Evolutionary conservation across 768 basidiomycete genomes (phyloP), one percentile per base, ranked within the genome.

Genomic region (Suillus subaureus): DNA sequence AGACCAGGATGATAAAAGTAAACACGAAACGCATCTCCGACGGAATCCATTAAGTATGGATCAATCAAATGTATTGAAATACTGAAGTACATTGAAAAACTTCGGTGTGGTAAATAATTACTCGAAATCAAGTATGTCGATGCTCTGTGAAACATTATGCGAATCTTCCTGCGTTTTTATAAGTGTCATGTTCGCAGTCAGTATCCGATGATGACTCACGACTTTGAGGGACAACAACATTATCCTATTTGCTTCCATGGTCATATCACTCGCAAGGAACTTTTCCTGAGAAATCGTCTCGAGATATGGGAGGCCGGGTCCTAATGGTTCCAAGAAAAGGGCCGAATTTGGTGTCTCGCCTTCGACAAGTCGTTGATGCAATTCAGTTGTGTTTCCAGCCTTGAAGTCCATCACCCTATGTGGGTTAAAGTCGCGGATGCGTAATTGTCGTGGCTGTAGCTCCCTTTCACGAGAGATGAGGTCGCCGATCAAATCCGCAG

Each of bases 371-470:
- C 26, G 37, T 28, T 58, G 39, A 12, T 58, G 9, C 16, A 16
- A 9, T 18, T 11, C 26, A 58, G 16, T 11, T 12, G 6, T 7
- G 1, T 58, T 28, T 1, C 57, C 26, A 58, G 26, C 57, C 39
- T 58, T 58, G 26, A 40, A 58, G 18, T 40, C 39, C 4, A 4
- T 9, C 26, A 28, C 39, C 18, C 26, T 26, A 40, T 58, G 57
- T 40, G 26, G 57, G 16, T 58, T 58, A 11, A 58, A 58, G 26
- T 58, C 39, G 16, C 57, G 39, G 18, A 58, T 58, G 18, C 57
- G 26, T 12, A 58, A 12, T 26, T 16, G 6, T 58, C 39, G 9
- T 5, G 23, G 26, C 51, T 51, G 23, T 0, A 9, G 5, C 2
- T 18, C 26, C 23, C 49, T 23, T 26, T 7, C 13, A 51, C 0